Percentiles rank a stretch among this genome's conserved stretches.
phyloP scores from a whole-genome alignment of 1,284 basidiomycete genomes.

The Ustilago xerochloae region DNA sequence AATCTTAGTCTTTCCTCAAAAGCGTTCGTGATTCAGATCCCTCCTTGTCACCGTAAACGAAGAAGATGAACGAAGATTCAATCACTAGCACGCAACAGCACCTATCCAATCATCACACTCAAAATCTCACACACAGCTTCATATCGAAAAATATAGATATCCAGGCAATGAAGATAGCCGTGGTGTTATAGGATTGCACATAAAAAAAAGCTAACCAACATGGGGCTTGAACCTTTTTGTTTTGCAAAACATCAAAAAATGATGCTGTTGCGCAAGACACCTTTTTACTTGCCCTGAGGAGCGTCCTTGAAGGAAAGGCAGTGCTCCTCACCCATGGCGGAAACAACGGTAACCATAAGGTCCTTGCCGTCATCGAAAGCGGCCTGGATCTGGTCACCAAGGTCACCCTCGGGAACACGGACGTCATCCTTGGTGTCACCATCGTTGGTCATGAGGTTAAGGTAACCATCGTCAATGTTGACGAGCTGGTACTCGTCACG shows the following conservation, averaged over 20 bases:
- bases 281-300: conserved; percentile 64
- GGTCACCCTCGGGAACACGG: conserved; percentile 85
- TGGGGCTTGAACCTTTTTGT: too few species aligned
- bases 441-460: conserved; percentile 91
- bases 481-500: conserved; percentile 94
- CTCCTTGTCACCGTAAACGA: too few species aligned
- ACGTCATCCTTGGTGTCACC: conserved; percentile 93
- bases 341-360: conserved; percentile 82
- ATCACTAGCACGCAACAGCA: not conserved
- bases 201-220: too few species aligned
- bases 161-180: not conserved
- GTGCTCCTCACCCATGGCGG: conserved; percentile 92
- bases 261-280: too few species aligned
- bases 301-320: conserved; percentile 76
- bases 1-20: too few species aligned
- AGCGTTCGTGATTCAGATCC: too few species aligned
- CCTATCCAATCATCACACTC: too few species aligned
- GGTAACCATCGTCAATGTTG: conserved; percentile 76
- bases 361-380: conserved; percentile 90
- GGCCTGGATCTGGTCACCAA: conserved; percentile 80
- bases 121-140: too few species aligned
- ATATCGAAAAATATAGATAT: not conserved
- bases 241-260: too few species aligned
- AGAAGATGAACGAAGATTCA: too few species aligned
- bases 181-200: not conserved